Conservation (phyloP, 139 green algal genomes). For the Edaphochlamys debaryana region DNA sequence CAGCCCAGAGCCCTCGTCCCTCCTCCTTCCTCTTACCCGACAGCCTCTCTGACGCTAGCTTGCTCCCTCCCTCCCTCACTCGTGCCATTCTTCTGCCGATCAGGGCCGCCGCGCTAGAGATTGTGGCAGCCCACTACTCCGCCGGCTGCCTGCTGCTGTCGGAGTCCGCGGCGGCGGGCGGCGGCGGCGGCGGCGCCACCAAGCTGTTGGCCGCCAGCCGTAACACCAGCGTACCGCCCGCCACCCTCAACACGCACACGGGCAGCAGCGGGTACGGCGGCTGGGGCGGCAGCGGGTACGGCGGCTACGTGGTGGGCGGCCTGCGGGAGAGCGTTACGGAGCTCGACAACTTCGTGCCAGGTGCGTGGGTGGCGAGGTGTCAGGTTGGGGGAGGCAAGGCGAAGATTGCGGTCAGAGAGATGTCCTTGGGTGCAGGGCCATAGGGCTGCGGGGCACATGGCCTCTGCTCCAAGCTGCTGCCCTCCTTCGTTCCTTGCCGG, state of each 20-base stretch:
- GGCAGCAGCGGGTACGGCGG: not conserved
- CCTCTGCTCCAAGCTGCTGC: not conserved
- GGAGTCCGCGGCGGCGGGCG: conserved; percentile 63
- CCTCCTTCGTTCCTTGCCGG: no score
- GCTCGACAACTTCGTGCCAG: conserved; percentile 73
- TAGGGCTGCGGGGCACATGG: not conserved
- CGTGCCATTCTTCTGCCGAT: no score
- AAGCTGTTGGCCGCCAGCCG: conserved; percentile 65
- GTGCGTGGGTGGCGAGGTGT: conserved; percentile 31
- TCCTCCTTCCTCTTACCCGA: no score
- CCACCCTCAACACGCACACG: conserved; percentile 55
- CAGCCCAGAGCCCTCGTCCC: no score
- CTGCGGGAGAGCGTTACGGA: conserved; percentile 81
- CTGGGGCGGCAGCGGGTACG: not conserved
- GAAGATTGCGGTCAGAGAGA: no score
- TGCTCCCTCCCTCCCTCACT: no score
- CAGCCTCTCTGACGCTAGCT: no score
- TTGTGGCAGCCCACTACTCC: conserved; percentile 72
- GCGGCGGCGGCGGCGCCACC: conserved; percentile 36
- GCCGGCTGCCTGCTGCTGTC: conserved; percentile 78
- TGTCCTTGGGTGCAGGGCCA: no score
- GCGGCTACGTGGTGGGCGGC: conserved; percentile 51
- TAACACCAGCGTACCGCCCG: conserved; percentile 69
- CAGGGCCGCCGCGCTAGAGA: conserved; percentile 58
- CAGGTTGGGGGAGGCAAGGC: no score